Evolutionary conservation across 1,284 basidiomycete genomes (phyloP).

Genomic region (Tilletia walkeri): DNA sequence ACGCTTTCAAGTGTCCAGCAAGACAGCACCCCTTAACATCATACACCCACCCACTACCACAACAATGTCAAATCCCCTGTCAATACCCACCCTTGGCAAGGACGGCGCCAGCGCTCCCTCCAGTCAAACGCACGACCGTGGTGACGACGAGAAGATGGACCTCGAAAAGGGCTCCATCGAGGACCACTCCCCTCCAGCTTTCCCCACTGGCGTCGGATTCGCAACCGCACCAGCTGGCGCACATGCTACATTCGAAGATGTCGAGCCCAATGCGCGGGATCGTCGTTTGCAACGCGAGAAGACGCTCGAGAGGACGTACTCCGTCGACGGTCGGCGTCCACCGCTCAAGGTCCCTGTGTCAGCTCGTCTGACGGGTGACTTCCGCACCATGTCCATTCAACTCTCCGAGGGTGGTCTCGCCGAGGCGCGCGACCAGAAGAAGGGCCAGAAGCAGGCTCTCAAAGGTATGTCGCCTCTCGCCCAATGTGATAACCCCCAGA

Average conservation of each 20-base stretch:
- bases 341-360: conserved; percentile 25
- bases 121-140: background rate
- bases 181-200: background rate
- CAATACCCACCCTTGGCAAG: background rate
- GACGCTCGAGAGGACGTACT: conserved; percentile 28
- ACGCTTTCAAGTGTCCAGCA: no score
- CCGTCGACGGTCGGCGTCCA: conserved; percentile 25
- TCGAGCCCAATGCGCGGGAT: background rate
- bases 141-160: background rate
- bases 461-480: conserved; percentile 26
- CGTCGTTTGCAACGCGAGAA: conserved; percentile 4
- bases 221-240: background rate
- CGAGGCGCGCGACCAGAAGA: conserved; percentile 20
- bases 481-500: background rate
- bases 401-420: conserved; percentile 38
- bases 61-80: background rate
- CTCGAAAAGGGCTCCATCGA: conserved; percentile 15
- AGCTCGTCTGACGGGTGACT: conserved; percentile 41
- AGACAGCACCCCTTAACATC: background rate
- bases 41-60: background rate
- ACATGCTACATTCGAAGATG: background rate
- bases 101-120: background rate
- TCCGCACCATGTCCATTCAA: conserved; percentile 46
- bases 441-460: conserved; percentile 21
- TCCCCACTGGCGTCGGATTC: background rate